Percentiles rank a stretch among this genome's conserved stretches.
phyloP scores from a whole-genome alignment of 2,329 filamentous ascomycete species.

The Diaporthe sp. region DNA sequence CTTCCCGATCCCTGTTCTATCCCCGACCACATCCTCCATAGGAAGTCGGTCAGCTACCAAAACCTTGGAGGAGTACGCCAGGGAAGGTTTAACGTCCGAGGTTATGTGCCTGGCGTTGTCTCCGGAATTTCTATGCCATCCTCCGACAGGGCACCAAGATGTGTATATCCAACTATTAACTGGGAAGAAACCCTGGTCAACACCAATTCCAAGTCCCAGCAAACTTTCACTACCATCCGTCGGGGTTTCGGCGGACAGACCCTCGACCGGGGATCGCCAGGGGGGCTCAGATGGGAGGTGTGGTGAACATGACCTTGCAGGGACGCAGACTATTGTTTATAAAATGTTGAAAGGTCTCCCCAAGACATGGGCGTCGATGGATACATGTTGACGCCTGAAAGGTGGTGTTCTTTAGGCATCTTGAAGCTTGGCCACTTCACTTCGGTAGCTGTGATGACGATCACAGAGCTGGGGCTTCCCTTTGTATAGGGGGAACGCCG shows the following conservation, averaged over 20 bases:
- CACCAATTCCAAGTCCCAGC: background rate
- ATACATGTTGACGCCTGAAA: too few species aligned
- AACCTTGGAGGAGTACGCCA: background rate
- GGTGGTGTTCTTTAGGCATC: too few species aligned
- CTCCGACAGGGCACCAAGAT: background rate
- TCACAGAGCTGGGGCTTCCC: too few species aligned
- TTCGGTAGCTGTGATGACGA: too few species aligned
- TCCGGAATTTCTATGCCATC: background rate
- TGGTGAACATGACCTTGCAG: background rate
- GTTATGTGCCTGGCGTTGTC: constrained; percentile 2
- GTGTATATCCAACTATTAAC: constrained; percentile 17
- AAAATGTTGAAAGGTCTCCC: background rate
- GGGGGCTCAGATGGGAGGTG: background rate
- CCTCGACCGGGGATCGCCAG: background rate
- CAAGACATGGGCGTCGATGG: too few species aligned
- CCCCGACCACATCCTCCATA: background rate
- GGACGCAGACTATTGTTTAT: background rate
- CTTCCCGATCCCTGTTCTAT: background rate
- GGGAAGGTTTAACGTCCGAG: background rate
- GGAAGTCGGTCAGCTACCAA: background rate
- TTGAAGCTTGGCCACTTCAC: too few species aligned
- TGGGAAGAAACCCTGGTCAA: constrained; percentile 12
- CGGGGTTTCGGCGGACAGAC: background rate
- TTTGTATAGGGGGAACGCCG: too few species aligned
- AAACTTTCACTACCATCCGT: background rate